These are phyloP conservation scores for Arthrobotrys pseudoclavata DNA, from an alignment of 2,329 filamentous ascomycete species.

Conservation along the genomic window DNA sequence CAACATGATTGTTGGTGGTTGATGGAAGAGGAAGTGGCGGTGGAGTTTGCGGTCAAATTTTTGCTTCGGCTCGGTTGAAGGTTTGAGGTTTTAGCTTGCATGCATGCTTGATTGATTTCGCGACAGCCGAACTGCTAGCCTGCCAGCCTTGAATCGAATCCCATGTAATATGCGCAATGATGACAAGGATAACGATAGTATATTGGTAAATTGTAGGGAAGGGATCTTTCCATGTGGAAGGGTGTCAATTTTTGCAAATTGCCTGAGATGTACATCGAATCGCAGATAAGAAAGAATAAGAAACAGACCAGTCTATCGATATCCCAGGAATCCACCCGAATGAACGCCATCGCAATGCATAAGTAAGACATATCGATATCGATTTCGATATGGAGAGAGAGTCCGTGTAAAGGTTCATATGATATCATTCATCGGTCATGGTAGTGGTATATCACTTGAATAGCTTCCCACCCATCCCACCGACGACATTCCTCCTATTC, in stretches of 20 bases:
- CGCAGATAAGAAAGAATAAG: constrained; percentile 1
- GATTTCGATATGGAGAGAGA: no score
- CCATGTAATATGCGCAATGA: neutral
- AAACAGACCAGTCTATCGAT: constrained; percentile 12
- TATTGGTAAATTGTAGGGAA: neutral
- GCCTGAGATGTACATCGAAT: neutral
- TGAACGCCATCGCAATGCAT: constrained; percentile 57
- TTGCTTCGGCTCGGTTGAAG: constrained; percentile 40
- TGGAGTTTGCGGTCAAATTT: constrained; percentile 23
- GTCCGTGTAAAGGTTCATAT: neutral
- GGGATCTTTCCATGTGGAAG: neutral
- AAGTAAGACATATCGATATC: no score
- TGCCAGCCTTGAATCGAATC: neutral
- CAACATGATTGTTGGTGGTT: constrained; percentile 32
- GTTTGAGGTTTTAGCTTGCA: constrained; percentile 21
- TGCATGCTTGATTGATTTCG: constrained; percentile 6
- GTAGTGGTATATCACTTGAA: constrained; percentile 35
- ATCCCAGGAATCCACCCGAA: neutral
- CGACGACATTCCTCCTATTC: constrained; percentile 52
- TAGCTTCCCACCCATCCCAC: constrained; percentile 54
- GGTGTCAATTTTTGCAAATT: constrained; percentile 1
- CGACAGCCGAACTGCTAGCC: constrained; percentile 7
- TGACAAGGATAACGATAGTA: neutral
- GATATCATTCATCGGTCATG: neutral
- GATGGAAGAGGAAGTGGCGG: neutral